Evolutionary conservation across 2,329 filamentous ascomycete genomes (phyloP).

Genomic region (Cordyceps militaris): DNA sequence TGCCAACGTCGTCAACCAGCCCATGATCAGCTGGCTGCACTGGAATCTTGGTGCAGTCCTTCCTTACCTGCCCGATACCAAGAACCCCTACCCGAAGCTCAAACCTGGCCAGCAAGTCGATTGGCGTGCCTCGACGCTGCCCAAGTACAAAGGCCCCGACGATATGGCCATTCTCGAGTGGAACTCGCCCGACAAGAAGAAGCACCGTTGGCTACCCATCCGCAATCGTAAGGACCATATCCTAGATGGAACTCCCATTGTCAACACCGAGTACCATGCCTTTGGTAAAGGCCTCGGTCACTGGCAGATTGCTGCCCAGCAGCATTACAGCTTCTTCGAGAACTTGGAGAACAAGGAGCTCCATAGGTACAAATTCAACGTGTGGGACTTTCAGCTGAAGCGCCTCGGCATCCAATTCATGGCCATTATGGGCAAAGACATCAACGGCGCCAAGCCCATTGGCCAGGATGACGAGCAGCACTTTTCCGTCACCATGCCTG

Average conservation of each 20-base stretch:
- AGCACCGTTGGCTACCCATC: conserved; percentile 46
- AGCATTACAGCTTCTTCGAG: conserved; percentile 41
- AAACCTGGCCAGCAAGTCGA: conserved; percentile 21
- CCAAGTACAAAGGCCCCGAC: conserved; percentile 25
- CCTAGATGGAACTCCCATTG: conserved; percentile 39
- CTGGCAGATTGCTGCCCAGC: conserved; percentile 45
- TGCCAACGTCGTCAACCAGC: conserved; percentile 51
- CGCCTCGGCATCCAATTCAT: conserved; percentile 48
- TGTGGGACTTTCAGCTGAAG: conserved; percentile 42
- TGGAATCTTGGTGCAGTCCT: conserved; percentile 44
- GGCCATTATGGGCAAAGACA: conserved; percentile 45
- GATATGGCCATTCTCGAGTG: conserved; percentile 26
- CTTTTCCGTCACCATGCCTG: conserved; percentile 33
- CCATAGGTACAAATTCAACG: conserved; percentile 40
- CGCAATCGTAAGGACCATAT: conserved; percentile 26
- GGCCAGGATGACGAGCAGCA: conserved; percentile 39
- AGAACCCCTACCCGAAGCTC: conserved; percentile 19
- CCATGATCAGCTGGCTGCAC: conserved; percentile 46
- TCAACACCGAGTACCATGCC: conserved; percentile 39
- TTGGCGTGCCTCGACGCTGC: conserved; percentile 35
- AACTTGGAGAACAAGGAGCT: conserved; percentile 42
- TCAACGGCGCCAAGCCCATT: conserved; percentile 40
- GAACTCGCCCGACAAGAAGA: conserved; percentile 28
- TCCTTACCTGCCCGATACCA: conserved; percentile 45
- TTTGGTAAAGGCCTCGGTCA: conserved; percentile 37